Conservation (phyloP, 371 early-diverging fungal species). For the Mortierella sp. region DNA sequence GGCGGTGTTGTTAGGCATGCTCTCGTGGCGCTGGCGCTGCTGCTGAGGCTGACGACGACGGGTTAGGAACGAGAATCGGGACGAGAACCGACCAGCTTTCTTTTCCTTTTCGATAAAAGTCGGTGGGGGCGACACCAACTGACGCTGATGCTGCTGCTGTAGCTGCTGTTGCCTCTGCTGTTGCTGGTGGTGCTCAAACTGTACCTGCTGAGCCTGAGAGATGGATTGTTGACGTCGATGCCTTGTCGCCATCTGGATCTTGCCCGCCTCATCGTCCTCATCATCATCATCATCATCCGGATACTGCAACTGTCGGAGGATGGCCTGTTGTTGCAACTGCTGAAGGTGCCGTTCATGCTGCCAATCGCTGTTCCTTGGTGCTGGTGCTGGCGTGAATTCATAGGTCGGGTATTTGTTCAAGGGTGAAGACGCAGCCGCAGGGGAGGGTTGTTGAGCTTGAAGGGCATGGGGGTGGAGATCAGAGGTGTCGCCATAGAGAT, state of each 20-base stretch:
- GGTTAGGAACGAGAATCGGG: conserved; percentile 52
- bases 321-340: conserved; percentile 35
- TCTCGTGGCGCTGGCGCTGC: conserved; percentile 43
- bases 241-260: conserved; percentile 20
- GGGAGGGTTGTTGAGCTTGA: conserved; percentile 24
- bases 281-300: conserved; percentile 38
- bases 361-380: conserved; percentile 16
- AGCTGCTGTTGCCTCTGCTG: conserved; percentile 21
- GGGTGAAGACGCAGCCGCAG: conserved; percentile 20
- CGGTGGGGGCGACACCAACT: conserved; percentile 25
- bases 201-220: conserved; percentile 13
- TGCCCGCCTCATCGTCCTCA: neutral
- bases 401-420: conserved; percentile 37
- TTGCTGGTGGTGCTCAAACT: conserved; percentile 13
- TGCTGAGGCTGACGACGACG: conserved; percentile 29
- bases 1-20: conserved; percentile 19
- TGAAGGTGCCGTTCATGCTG: conserved; percentile 36
- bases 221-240: conserved; percentile 23
- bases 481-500: conserved; percentile 39
- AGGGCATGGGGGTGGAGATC: conserved; percentile 11
- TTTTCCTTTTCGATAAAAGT: conserved; percentile 35
- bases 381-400: conserved; percentile 21
- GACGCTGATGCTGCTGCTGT: conserved; percentile 28
- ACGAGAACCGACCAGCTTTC: conserved; percentile 40
- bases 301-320: conserved; percentile 24